phyloP scores from a whole-genome alignment of 148 eudicot species.

The Rhododendron henanense region DNA sequence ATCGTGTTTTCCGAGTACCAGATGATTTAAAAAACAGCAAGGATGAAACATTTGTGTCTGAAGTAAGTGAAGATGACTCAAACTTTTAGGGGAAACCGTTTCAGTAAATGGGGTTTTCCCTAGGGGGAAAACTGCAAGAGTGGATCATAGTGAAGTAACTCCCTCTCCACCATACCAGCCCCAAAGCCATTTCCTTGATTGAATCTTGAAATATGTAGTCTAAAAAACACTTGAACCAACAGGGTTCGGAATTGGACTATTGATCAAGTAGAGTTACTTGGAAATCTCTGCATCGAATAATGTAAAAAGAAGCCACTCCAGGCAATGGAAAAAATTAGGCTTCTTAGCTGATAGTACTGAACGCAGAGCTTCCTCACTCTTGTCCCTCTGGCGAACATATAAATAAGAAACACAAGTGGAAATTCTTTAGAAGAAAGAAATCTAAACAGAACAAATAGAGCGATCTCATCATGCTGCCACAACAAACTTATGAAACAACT shows the following conservation, averaged over 20 bases:
- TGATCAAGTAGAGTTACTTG: slow-evolving; percentile 40
- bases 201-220: neutral
- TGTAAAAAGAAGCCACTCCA: slow-evolving; percentile 99
- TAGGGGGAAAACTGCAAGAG: neutral
- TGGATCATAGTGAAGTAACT: neutral
- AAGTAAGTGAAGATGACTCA: too few species aligned
- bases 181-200: neutral
- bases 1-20: too few species aligned
- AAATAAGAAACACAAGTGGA: neutral
- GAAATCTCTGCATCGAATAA: slow-evolving; percentile 97
- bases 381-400: slow-evolving; percentile 63
- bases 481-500: neutral
- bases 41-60: too few species aligned
- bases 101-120: too few species aligned
- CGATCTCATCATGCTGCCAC: neutral
- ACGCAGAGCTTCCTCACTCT: slow-evolving; percentile 85
- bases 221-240: neutral
- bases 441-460: neutral
- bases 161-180: neutral
- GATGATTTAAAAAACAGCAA: too few species aligned
- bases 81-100: too few species aligned
- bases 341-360: slow-evolving; percentile 83
- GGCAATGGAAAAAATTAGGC: slow-evolving; percentile 90
- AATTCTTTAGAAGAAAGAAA: neutral
- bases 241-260: neutral